Base-by-base conservation (phyloP, 140 eudicot species). In the Erigeron philadelphicus region DNA sequence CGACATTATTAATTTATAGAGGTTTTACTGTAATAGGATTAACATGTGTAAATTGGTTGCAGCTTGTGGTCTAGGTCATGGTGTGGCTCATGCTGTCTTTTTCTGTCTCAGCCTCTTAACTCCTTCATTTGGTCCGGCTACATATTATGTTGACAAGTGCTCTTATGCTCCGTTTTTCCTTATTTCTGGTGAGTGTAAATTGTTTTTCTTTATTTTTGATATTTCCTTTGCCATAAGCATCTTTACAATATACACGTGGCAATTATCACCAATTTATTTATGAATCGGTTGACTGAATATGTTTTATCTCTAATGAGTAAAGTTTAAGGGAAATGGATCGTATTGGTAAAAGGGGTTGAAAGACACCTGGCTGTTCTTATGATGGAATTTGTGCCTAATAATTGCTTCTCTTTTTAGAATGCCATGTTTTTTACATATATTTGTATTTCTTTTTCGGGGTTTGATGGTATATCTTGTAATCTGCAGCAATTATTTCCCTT, bases 21-120 rank as follows among this genome's bases (percentile, higher is more conserved):
- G n/a, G n/a, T n/a, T n/a, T n/a, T n/a, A n/a, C n/a, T n/a, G n/a
- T n/a, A n/a, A n/a, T n/a, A n/a, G n/a, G 38, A 31, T 31, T 46
- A 43, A 44, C 8, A 16, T 18, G 0, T 64, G 40, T 44, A 42
- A 46, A 15, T 44, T 61, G 45, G 38, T 31, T 65, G 79, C 97
- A 91, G 98, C 98, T 79, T 95, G 95, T 53, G 98, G 98, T 52
- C 81, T 92, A 76, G 98, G 98, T 78, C 98, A 92, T 74, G 98
- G 96, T 35, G 79, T 92, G 61, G 96, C 98, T 61, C 98, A 92
- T 86, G 98, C 95, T 0, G 95, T 92, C 38, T 92, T 92, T 75
- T 92, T 92, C 84, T 92, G 98, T 72, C 78, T 92, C 42, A 81
- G 98, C 80, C 95, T 92, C 72, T 74, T 92, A 71, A 88, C 98